Evolutionary conservation across 2,329 filamentous ascomycete genomes (phyloP).

Genomic region (Monosporascus sp.): DNA sequence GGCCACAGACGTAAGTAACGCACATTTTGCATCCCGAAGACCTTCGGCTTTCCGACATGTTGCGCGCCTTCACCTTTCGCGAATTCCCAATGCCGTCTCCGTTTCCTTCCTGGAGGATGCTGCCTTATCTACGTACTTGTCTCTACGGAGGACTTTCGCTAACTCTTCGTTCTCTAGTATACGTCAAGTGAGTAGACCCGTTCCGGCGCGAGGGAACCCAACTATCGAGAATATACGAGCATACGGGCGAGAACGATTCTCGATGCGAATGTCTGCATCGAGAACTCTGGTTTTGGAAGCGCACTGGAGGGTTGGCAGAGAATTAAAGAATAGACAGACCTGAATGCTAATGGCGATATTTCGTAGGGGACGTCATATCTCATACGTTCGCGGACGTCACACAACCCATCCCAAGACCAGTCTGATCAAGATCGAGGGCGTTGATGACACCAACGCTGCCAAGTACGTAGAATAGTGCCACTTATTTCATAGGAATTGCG

Average conservation of each 20-base stretch:
- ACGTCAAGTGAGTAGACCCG: constrained; percentile 72
- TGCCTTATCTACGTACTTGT: neutral
- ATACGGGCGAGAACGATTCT: neutral
- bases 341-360: constrained; percentile 17
- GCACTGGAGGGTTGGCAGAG: neutral
- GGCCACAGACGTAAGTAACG: constrained; percentile 78
- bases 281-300: neutral
- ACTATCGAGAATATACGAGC: constrained; percentile 2
- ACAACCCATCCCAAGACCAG: constrained; percentile 85
- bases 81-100: constrained; percentile 4
- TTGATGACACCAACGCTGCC: constrained; percentile 84
- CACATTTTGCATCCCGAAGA: constrained; percentile 6
- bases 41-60: constrained; percentile 8
- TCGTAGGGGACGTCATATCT: constrained; percentile 90
- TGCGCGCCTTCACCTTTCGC: neutral
- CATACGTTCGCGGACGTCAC: constrained; percentile 94
- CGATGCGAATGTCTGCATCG: neutral
- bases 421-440: constrained; percentile 98
- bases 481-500: neutral
- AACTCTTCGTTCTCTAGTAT: constrained; percentile 55
- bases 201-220: neutral
- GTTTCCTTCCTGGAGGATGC: constrained; percentile 11
- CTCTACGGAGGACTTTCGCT: constrained; percentile 25
- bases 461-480: constrained; percentile 52
- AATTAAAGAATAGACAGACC: neutral